Base-by-base conservation (phyloP, 2,329 filamentous ascomycete species). In the Paraconiothyrium sp. region DNA sequence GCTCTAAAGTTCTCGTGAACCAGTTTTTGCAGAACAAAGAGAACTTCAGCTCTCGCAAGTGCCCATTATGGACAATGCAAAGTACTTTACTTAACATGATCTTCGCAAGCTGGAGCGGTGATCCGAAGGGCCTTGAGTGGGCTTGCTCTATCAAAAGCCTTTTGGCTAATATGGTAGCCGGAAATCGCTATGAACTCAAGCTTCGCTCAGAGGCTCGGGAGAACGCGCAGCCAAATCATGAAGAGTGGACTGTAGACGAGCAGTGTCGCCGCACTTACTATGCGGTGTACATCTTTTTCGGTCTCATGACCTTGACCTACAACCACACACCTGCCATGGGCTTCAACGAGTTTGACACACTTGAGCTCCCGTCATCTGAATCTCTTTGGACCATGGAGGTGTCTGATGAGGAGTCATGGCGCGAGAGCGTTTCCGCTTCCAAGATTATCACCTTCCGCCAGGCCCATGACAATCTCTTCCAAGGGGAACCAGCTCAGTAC, bases 231-330 rank as follows among this genome's bases (percentile, higher is more conserved):
- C 93, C 94, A 1, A 92, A 87, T 43, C 92, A 94, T 60, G 87
- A 90, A 16, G 93, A 98, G 76, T 99, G 95, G 95, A 90, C 98
- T 48, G 93, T 97, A 73, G 95, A 99, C 74, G 95, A 99, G 80
- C 93, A 94, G 54, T 97, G 95, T 79, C 89, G 94, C 62, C 92
- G 95, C 63, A 98, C 95, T 0, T 99, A 98, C 82, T 99, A 97
- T 73, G 94, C 95, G 0, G 95, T 98, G 62, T 99, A 98, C 83
- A 97, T 98, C 79, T 98, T 98, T 87, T 98, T 98, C 75, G 95
- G 95, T 59, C 86, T 98, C 73, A 82, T 98, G 71, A 98, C 95
- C 0, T 80, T 99, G 79, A 96, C 94, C 0, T 99, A 96, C 86
- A 98, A 98, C 78, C 95, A 98, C 81, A 98, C 94, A 1, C 95